A percentile compares a stretch with the other conserved stretches of the same genome.
Conservation (phyloP, 768 basidiomycete genomes). For the Lepiota brunneoincarnata region DNA sequence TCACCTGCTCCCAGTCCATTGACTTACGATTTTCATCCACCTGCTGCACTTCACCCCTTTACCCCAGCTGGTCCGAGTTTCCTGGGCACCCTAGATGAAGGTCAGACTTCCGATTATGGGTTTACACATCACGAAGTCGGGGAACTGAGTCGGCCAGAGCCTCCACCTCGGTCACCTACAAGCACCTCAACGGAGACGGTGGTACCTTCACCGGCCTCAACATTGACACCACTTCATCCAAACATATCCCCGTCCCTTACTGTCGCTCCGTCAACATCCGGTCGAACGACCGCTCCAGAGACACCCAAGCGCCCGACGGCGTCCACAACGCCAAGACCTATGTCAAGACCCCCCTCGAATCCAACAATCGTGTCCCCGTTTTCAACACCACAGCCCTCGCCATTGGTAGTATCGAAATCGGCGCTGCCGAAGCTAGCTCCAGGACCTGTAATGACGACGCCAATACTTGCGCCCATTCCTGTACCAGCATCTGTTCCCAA, state of each 20-base stretch:
- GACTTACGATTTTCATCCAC: neutral
- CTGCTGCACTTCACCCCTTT: neutral
- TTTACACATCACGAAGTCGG: neutral
- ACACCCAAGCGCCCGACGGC: too few relatives aligned
- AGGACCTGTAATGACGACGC: neutral
- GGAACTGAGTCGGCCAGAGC: neutral
- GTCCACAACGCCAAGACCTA: too few relatives aligned
- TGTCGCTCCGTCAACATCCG: too few relatives aligned
- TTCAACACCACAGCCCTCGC: neutral
- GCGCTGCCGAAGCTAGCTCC: neutral
- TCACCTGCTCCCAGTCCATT: slow-evolving; percentile 6
- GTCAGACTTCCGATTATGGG: neutral
- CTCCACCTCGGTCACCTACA: neutral
- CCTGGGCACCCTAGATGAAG: neutral
- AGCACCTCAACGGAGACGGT: slow-evolving; percentile 1
- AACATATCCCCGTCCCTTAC: too few relatives aligned
- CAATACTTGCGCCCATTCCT: neutral
- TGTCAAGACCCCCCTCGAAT: neutral
- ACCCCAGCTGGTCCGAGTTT: neutral
- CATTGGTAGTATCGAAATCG: too few relatives aligned
- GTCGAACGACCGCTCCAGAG: too few relatives aligned
- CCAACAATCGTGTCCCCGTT: too few relatives aligned
- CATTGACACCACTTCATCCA: too few relatives aligned
- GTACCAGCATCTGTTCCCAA: neutral
- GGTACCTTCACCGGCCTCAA: neutral